Evolutionary conservation across 768 basidiomycete genomes (phyloP), one percentile per base, ranked within the genome.

Genomic region (Baorangia bicolor): DNA sequence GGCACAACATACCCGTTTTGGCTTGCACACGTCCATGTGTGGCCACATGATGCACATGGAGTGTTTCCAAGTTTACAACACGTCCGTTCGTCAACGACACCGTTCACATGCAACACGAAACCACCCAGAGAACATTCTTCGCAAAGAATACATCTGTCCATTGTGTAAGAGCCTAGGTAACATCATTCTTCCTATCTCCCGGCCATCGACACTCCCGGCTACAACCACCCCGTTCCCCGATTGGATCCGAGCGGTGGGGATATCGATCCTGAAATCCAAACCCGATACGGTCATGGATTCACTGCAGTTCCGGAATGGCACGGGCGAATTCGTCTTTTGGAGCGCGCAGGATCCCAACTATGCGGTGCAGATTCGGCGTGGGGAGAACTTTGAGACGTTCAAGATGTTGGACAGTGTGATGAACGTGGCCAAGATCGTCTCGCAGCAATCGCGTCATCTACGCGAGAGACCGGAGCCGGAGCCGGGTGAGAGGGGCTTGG

Each of bases 141-240:
- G 97, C 38, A 89, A 90, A 62, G 97, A 99, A 65, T 98, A 88
- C 74, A 90, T 98, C 44, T 99, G 97, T 63, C 97, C 97, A 1
- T 75, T 99, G 5, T 99, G 97, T 78, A 98, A 98, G 74, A 94
- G 92, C 63, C 77, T 98, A 7, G 94, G 96, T 4, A 99, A 99
- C 70, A 85, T 94, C 30, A 87, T 99, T 39, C 79, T 99, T 1
- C 97, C 97, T 0, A 86, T 95, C 18, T 77, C 81, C 5, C 76
- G 77, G 13, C 77, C 85, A 0, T 79, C 75, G 34, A 69, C 78
- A 23, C 68, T 70, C 16, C 64, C 74, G 30, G 66, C 68, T 4
- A 89, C 82, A 55, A 73, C 71, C 4, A 73, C 83, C 0, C 81
- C 87, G 0, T 91, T 97, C 68, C 78, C 91, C 0, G 92, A 95